A percentile compares a stretch with the other conserved stretches of the same genome.
Conservation (phyloP, 2,329 filamentous ascomycete species). For the Colletotrichum musae region DNA sequence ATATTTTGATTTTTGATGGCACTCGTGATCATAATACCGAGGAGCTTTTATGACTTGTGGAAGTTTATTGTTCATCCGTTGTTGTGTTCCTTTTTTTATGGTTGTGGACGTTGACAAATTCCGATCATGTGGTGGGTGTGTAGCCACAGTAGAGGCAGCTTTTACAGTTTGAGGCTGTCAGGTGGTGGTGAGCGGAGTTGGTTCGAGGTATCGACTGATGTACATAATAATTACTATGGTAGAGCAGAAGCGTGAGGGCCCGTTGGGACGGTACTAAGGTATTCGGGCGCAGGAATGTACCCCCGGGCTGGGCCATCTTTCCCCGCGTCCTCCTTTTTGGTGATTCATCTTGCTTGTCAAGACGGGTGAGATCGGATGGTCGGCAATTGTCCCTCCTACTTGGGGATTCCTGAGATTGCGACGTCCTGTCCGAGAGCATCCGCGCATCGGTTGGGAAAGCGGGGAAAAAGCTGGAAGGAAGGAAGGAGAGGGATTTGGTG, state of each 20-base stretch:
- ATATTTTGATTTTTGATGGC: not conserved
- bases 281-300: too few relatives aligned
- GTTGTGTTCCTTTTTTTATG: not conserved
- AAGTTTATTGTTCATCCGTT: conserved; percentile 15
- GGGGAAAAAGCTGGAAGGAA: not conserved
- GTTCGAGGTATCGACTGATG: not conserved
- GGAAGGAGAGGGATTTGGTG: not conserved
- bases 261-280: too few relatives aligned
- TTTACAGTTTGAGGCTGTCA: conserved; percentile 37
- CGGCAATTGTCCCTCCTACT: not conserved
- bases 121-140: conserved; percentile 8
- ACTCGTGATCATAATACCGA: not conserved
- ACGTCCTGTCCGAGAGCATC: not conserved
- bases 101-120: not conserved
- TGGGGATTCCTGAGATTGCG: not conserved
- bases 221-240: too few relatives aligned
- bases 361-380: conserved; percentile 19
- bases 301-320: too few relatives aligned
- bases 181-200: conserved; percentile 8
- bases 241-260: not conserved
- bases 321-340: not conserved
- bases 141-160: not conserved
- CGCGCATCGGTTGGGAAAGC: not conserved
- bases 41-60: not conserved
- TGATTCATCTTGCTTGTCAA: not conserved